These are phyloP conservation scores for Suillus hirtellus DNA, from an alignment of 768 basidiomycete genomes.

Conservation along the genomic window DNA sequence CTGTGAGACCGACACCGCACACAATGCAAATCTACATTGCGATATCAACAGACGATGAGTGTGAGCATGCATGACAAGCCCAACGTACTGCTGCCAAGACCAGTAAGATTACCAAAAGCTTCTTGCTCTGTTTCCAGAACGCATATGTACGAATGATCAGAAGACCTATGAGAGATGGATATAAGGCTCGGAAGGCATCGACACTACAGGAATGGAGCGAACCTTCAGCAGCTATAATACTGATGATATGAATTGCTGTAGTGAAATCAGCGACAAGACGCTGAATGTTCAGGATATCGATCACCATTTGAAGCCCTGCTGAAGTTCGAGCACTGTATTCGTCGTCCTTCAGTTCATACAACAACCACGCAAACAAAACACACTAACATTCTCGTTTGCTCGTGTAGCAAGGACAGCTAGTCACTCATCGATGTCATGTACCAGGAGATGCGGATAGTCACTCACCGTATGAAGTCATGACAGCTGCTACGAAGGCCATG, in stretches of 20 bases:
- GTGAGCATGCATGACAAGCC: not conserved
- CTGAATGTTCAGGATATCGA: not conserved
- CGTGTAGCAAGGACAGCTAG: not conserved
- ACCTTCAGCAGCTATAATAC: conserved; percentile 7
- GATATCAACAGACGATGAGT: not conserved
- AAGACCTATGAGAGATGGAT: not conserved
- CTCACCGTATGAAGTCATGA: conserved; percentile 14
- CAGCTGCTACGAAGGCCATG: conserved; percentile 8
- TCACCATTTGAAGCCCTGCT: not conserved
- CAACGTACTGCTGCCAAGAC: conserved; percentile 6
- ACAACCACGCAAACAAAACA: not conserved
- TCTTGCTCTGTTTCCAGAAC: conserved; percentile 11
- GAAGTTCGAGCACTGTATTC: not conserved
- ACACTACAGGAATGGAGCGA: not conserved
- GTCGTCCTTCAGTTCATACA: not conserved
- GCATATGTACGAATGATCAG: conserved; percentile 3
- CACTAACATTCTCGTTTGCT: conserved; percentile 1
- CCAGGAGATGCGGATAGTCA: not conserved
- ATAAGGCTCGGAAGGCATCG: not conserved
- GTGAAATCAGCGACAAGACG: not conserved
- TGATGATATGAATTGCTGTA: conserved; percentile 5
- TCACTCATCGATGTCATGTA: not conserved
- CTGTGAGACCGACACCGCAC: not conserved
- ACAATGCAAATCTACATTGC: not conserved
- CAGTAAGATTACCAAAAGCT: not conserved